Base-by-base conservation (phyloP, 306 rosid genomes). In the Prunus dulcis region DNA sequence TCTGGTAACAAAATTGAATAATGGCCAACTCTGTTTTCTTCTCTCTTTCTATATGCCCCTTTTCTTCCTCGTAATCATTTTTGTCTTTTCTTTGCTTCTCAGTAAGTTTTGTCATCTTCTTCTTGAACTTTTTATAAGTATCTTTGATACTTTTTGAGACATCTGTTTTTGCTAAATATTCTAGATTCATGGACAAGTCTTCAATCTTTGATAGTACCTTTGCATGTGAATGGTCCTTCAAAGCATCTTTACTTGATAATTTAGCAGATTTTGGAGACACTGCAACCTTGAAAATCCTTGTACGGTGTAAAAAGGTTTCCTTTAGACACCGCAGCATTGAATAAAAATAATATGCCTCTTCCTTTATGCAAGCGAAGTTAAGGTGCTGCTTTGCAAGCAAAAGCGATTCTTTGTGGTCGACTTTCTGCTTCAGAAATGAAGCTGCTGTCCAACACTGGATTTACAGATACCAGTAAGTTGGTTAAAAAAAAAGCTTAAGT, bases 371-470 rank as follows among this genome's bases (percentile, higher is more conserved):
- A 70, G 49, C 72, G 69, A 89, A 91, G 55, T 88, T 82, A 66
- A 93, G 83, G 83, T 82, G 56, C 75, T 84, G 76, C 74, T 80
- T 92, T 19, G 96, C 95, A 66, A 85, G 92, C 52, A 50, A 80
- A 78, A 89, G 63, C 2, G 93, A 91, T 78, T 71, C 79, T 64
- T 77, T 85, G 84, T 83, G 91, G 78, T 83, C 85, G 55, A 93
- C 66, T 82, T 89, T 91, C 84, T 83, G 78, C 38, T 84, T 85
- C 51, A 85, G 74, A 80, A 89, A 49, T 52, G 96, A 72, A 76
- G 91, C 90, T 32, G 82, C 95, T 76, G 91, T 86, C 96, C 98
- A 91, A 86, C 84, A 81, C 97, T 93, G 93, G 82, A 84, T 68
- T 79, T 67, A 79, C 53, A 47, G 79, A 30, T 28, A 80, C 52